Base-by-base conservation (phyloP, 306 rosid genomes). In the Prunus kanzakura region DNA sequence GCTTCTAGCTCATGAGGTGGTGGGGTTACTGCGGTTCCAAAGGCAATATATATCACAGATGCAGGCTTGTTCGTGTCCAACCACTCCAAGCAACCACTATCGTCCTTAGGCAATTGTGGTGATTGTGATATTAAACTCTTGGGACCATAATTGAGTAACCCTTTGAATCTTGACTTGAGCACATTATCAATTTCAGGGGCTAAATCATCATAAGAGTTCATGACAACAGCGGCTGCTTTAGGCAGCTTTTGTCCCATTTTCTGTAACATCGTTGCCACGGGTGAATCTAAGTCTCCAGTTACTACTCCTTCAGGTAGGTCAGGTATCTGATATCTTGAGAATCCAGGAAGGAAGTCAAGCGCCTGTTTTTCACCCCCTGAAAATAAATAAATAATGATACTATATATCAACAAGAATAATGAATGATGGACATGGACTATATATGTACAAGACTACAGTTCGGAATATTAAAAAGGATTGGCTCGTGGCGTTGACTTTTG, bases 191-290 rank as follows among this genome's bases (percentile, higher is more conserved):
- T 60, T 0, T 62, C 77, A 15, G 80, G 63, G 70, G 86, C 86
- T 8, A 89, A 2, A 30, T 68, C 79, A 43, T 68, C 80, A 52
- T 81, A 94, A 0, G 93, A 94, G 86, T 94, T 94, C 15, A 91
- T 75, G 58, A 80, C 81, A 43, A 94, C 87, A 2, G 89, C 85
- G 0, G 84, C 79, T 60, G 96, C 97, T 15, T 61, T 64, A 2
- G 93, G 88, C 23, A 94, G 80, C 13, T 8, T 69, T 9, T 15
- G 72, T 49, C 93, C 97, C 96, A 92, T 86, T 72, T 86, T 85
- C 71, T 87, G 67, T 29, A 85, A 15, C 91, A 90, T 50, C 0
- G 3, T n/a, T 49, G 87, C 32, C 13, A 94, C 73, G 13, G 87
- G 90, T 4, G 82, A 71, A 0, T 87, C 80, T 16, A 60, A 2